phyloP scores from a whole-genome alignment of 352 stramenopile genomes.

The Phytophthora ohioensis region DNA sequence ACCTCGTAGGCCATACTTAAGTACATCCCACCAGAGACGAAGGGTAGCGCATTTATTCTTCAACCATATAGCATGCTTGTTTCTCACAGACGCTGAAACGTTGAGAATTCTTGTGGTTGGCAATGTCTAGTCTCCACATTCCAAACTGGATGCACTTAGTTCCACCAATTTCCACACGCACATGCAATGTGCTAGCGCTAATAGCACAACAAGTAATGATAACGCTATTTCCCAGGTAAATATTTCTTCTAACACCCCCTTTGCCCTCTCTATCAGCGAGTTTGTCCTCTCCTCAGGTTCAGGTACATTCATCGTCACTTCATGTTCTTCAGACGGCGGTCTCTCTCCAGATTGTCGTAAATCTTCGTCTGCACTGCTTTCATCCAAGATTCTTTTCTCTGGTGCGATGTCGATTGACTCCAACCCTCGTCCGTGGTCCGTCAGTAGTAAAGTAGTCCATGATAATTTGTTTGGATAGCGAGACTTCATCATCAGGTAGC shows the following conservation, averaged over 20 bases:
- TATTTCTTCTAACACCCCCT: constrained; percentile 12
- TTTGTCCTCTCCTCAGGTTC: background rate
- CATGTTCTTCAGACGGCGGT: constrained; percentile 1
- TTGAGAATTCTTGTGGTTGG: background rate
- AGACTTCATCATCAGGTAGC: constrained; percentile 26
- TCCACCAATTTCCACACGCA: constrained; percentile 37
- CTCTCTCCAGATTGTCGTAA: constrained; percentile 11
- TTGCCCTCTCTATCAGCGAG: background rate
- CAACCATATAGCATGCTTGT: background rate
- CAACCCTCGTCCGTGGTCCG: constrained; percentile 13
- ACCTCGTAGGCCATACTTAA: background rate
- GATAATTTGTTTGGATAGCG: constrained; percentile 44
- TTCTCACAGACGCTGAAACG: background rate
- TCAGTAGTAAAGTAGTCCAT: constrained; percentile 41
- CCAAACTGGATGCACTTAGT: constrained; percentile 22
- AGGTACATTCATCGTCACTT: background rate
- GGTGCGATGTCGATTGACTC: constrained; percentile 1
- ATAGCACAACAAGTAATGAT: constrained; percentile 23
- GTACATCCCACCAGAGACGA: background rate
- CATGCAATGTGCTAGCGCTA: constrained; percentile 33
- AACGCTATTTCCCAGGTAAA: constrained; percentile 24
- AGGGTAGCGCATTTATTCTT: constrained; percentile 14
- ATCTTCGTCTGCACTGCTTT: constrained; percentile 32
- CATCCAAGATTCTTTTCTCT: constrained; percentile 24
- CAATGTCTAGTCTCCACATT: constrained; percentile 12